Base-by-base conservation (phyloP, 2,329 filamentous ascomycete species). In the Xylariales sp. region DNA sequence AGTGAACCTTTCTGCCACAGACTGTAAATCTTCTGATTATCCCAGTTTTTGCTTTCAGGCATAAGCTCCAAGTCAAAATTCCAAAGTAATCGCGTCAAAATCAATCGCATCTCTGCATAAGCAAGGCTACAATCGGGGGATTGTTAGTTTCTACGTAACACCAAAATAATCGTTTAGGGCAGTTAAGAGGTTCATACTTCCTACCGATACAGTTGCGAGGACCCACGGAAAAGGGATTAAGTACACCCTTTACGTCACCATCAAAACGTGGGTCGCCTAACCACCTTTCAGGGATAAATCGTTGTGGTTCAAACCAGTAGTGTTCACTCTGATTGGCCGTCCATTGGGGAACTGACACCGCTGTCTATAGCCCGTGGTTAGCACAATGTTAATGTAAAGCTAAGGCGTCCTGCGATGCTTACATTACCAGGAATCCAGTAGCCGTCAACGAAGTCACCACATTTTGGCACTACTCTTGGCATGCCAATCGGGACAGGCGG, bases 301-400 rank as follows among this genome's bases (percentile, higher is more conserved):
- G 50, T 16, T 65, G 53, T 0, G 73, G 65, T 2, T 69, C 56
- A 8, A 54, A 56, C 48, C 73, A 78, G 46, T 70, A 59, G 8
- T 54, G 48, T 2, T 62, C 54, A 35, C 63, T 66, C 42, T 64
- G 65, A 43, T 32, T n/a, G n/a, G n/a, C n/a, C n/a, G n/a, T n/a
- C n/a, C n/a, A n/a, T n/a, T n/a, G n/a, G n/a, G n/a, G n/a, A n/a
- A n/a, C n/a, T n/a, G n/a, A n/a, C n/a, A n/a, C n/a, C n/a, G n/a
- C n/a, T n/a, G n/a, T n/a, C n/a, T n/a, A n/a, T n/a, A n/a, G n/a
- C n/a, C n/a, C n/a, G n/a, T n/a, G n/a, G n/a, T n/a, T n/a, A n/a
- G n/a, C n/a, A n/a, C n/a, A n/a, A n/a, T n/a, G n/a, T n/a, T n/a
- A n/a, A n/a, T n/a, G n/a, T n/a, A n/a, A n/a, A n/a, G n/a, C n/a